Percentiles rank a stretch among this genome's conserved stretches.
phyloP scores from a whole-genome alignment of 495 filamentous ascomycete genomes.

The Annulohypoxylon nitens region DNA sequence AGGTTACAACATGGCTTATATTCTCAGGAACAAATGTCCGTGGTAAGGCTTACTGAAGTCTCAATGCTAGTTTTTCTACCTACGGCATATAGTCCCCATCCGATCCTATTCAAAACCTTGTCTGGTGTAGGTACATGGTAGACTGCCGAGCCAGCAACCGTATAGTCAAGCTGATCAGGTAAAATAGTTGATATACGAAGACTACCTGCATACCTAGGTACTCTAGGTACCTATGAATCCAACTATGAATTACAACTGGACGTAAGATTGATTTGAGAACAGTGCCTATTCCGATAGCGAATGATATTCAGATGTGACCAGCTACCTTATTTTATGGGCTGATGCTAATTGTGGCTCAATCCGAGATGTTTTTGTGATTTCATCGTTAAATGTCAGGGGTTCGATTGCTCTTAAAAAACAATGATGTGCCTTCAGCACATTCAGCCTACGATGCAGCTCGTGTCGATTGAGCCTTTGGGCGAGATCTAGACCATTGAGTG shows the following conservation, averaged over 20 bases:
- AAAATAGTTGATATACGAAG: background rate
- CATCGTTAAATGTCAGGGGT: background rate
- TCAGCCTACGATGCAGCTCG: slow-evolving; percentile 29
- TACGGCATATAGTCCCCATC: background rate
- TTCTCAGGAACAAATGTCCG: slow-evolving; percentile 24
- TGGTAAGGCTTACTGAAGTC: background rate
- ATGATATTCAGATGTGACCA: background rate
- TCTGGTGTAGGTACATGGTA: background rate
- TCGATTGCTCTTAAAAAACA: slow-evolving; percentile 12
- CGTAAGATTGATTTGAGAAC: background rate
- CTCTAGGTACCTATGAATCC: background rate
- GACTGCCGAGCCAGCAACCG: background rate
- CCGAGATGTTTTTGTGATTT: slow-evolving; percentile 10
- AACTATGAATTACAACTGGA: background rate
- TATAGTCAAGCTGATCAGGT: background rate
- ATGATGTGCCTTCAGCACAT: slow-evolving; percentile 30
- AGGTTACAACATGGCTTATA: slow-evolving; percentile 26
- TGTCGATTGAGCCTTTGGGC: slow-evolving; percentile 21
- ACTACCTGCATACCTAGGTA: background rate
- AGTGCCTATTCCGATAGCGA: background rate
- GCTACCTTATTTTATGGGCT: background rate
- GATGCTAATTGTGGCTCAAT: slow-evolving; percentile 31
- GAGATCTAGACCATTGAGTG: slow-evolving; percentile 40
- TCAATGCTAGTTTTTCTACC: background rate
- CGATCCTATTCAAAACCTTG: background rate